A percentile compares a stretch with the other conserved stretches of the same genome.
These are phyloP conservation scores for Caryopteris hybrid DNA, from an alignment of 305 asterid genomes.

Conservation along the genomic window DNA sequence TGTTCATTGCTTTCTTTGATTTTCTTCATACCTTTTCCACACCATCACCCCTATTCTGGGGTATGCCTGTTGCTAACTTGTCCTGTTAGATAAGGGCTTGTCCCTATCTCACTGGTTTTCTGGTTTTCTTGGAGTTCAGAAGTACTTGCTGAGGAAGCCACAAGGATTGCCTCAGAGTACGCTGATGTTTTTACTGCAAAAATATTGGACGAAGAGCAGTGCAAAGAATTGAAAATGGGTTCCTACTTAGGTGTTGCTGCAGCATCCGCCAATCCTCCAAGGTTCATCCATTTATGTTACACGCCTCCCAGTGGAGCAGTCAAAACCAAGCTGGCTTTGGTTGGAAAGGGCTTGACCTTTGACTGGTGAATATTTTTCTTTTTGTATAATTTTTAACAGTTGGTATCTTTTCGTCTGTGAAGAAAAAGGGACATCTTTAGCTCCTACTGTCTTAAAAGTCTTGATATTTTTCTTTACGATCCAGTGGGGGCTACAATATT, in stretches of 20 bases:
- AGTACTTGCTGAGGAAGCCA: slow-evolving; percentile 77
- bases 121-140: slow-evolving; percentile 31
- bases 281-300: slow-evolving; percentile 89
- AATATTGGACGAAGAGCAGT: slow-evolving; percentile 84
- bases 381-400: slow-evolving; percentile 21
- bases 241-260: slow-evolving; percentile 92
- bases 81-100: not conserved
- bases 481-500: slow-evolving; percentile 74
- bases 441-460: not conserved
- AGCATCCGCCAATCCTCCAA: slow-evolving; percentile 88
- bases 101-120: not conserved
- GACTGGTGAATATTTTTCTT: slow-evolving; percentile 54
- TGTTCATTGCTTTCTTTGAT: not conserved
- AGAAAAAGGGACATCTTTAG: not conserved
- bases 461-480: slow-evolving; percentile 5
- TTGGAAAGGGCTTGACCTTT: slow-evolving; percentile 98
- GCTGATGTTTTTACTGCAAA: slow-evolving; percentile 84
- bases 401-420: slow-evolving; percentile 14
- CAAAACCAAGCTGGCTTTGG: slow-evolving; percentile 80
- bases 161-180: slow-evolving; percentile 60
- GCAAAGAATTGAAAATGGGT: slow-evolving; percentile 97
- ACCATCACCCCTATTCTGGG: not conserved
- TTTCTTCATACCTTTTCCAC: not conserved
- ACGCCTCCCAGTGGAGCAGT: slow-evolving; percentile 74
- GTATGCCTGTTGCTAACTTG: not conserved